phyloP scores from a whole-genome alignment of 1,139 yeast genomes.

The Pichia norvegensis region DNA sequence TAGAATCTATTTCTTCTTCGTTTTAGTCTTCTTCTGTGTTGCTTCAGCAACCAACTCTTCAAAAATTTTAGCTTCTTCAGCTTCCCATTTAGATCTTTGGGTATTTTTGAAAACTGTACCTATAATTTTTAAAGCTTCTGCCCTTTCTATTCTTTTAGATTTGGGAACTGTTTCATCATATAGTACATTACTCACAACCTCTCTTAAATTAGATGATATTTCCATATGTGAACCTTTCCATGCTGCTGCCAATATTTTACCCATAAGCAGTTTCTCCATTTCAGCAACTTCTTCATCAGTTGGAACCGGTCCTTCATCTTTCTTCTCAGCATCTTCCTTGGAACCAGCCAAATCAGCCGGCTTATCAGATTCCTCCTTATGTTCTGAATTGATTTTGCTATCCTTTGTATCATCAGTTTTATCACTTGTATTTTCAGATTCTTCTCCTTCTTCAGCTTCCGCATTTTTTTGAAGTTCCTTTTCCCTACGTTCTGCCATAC shows the following conservation, averaged over 20 bases:
- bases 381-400: not conserved
- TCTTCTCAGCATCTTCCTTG: not conserved
- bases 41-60: constrained; percentile 93
- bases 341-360: too few relatives aligned
- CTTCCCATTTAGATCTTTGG: constrained; percentile 73
- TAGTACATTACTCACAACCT: constrained; percentile 74
- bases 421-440: not conserved
- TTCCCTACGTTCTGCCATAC: constrained; percentile 58
- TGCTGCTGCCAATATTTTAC: constrained; percentile 88
- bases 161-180: constrained; percentile 47
- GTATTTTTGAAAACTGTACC: constrained; percentile 67
- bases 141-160: constrained; percentile 60
- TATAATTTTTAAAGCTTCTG: constrained; percentile 64
- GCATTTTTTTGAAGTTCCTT: constrained; percentile 20
- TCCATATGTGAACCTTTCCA: constrained; percentile 94
- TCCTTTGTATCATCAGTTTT: not conserved
- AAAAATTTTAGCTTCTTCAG: constrained; percentile 83
- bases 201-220: constrained; percentile 79
- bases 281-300: constrained; percentile 78
- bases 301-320: constrained; percentile 48
- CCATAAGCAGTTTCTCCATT: constrained; percentile 78
- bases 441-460: constrained; percentile 35
- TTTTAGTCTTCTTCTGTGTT: constrained; percentile 65
- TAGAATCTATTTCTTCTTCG: constrained; percentile 14
- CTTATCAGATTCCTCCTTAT: not conserved